Evolutionary conservation across 805 yeast genomes (phyloP).

Genomic region (Lipomyces starkeyi): DNA sequence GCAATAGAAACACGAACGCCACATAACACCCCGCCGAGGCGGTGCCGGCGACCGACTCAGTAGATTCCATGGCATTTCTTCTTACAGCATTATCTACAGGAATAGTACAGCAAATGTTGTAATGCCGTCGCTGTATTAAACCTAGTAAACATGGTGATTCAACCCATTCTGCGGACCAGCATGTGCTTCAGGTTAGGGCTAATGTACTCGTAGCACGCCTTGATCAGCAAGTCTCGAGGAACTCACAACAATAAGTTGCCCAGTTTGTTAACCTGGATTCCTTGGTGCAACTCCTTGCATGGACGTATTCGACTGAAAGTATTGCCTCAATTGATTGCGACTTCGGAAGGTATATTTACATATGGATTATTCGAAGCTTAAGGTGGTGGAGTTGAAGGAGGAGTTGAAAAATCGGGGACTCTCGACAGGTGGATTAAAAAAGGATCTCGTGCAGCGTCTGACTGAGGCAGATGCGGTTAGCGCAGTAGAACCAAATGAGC

Average conservation of each 20-base stretch:
- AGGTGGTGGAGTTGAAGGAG: constrained; percentile 84
- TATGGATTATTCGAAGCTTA: constrained; percentile 39
- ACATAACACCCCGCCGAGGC: not conserved
- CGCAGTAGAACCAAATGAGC: constrained; percentile 1
- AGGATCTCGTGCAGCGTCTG: constrained; percentile 71
- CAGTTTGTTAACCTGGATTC: not conserved
- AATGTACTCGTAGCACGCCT: too few species aligned
- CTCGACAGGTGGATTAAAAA: constrained; percentile 77
- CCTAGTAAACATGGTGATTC: not conserved
- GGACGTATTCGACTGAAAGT: not conserved
- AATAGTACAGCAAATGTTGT: not conserved
- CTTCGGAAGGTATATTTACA: not conserved
- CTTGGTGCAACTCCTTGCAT: not conserved
- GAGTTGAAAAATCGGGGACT: constrained; percentile 69
- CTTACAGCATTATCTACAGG: not conserved
- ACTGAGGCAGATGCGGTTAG: constrained; percentile 59
- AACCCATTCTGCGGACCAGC: too few species aligned
- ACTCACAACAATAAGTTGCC: not conserved
- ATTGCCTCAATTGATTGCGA: not conserved
- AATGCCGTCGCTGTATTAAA: not conserved
- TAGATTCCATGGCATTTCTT: not conserved
- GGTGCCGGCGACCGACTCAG: not conserved
- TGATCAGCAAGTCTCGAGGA: not conserved
- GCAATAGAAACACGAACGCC: constrained; percentile 29
- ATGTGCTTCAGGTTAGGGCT: not conserved